Percentiles rank a stretch among this genome's conserved stretches.
phyloP scores from a whole-genome alignment of 805 yeast genomes.

The Wickerhamomyces chambardii region DNA sequence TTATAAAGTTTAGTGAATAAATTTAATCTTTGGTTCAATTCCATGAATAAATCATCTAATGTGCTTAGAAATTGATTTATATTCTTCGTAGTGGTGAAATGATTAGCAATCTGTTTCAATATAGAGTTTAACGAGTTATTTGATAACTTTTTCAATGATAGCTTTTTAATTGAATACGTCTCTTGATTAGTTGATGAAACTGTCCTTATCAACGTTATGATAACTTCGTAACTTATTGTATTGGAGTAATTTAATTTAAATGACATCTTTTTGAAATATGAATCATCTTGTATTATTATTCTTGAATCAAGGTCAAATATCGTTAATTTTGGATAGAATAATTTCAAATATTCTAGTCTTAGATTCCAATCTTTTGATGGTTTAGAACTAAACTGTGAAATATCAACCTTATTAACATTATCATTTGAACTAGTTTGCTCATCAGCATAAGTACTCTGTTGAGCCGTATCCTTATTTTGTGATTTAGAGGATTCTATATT shows the following conservation, averaged over 20 bases:
- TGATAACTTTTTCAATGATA: slow-evolving; percentile 7
- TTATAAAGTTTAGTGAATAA: too few relatives aligned
- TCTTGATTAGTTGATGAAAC: slow-evolving; percentile 1
- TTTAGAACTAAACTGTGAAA: slow-evolving; percentile 7
- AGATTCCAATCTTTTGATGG: slow-evolving; percentile 15
- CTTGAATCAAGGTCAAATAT: slow-evolving; percentile 7
- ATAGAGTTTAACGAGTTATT: slow-evolving; percentile 14
- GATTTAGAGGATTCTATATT: too few relatives aligned
- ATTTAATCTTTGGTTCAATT: background rate
- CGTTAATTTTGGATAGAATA: slow-evolving; percentile 13
- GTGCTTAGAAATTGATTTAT: slow-evolving; percentile 12
- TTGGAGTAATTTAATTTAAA: slow-evolving; percentile 7
- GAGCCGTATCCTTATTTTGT: background rate
- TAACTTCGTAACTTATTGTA: slow-evolving; percentile 7
- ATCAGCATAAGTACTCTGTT: background rate
- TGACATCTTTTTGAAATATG: slow-evolving; percentile 11
- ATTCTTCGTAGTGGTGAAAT: slow-evolving; percentile 7
- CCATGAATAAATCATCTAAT: slow-evolving; percentile 7
- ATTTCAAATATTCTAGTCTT: slow-evolving; percentile 11
- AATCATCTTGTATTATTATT: slow-evolving; percentile 8
- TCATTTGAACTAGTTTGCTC: slow-evolving; percentile 1
- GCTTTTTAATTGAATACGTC: slow-evolving; percentile 6
- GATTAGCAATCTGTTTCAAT: slow-evolving; percentile 2
- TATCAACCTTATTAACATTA: slow-evolving; percentile 1
- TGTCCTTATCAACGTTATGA: slow-evolving; percentile 4